Base-by-base conservation (phyloP, 73 alveolate species). In the Effrenium voratum region DNA sequence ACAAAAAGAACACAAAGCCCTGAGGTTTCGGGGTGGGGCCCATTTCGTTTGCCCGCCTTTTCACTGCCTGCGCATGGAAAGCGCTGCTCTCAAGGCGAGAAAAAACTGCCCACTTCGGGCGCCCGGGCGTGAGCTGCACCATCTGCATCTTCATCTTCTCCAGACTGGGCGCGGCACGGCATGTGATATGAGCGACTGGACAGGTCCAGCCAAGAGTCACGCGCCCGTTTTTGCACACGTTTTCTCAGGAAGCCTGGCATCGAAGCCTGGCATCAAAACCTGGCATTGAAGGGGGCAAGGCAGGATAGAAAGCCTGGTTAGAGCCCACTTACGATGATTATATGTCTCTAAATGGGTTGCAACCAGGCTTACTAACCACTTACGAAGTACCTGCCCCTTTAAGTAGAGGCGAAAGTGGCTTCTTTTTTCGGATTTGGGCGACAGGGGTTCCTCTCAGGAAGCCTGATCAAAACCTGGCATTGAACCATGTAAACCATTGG, bases 71-170 rank as follows among this genome's bases (percentile, higher is more conserved):
- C n/a, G n/a, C n/a, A n/a, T n/a, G n/a, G n/a, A 59, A 28, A 0
- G 36, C 73, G 36, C 22, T 44, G 50, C 80, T 30, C 26, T 68
- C 3, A 41, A 68, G 32, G 41, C 38, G 36, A n/a, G 80, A 68
- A 32, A 1, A 30, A 26, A 26, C 3, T 19, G 36, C 1, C 6
- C 41, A n/a, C 32, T 28, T 22, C 66, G 32, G 63, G 81, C 72
- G 46, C 5, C 50, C 95, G 32, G 32, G 66, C 97, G 97, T 90
- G 59, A 90, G 97, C 76, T 45, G 66, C 26, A 90, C 97, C 97
- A 90, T 90, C 97, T 90, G 97, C 88, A 90, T 66, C 77, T 90
- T 90, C 97, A 90, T 90, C 97, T 90, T 90, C 46, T 90, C 97
- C 88, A 90, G 30, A 90, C 97, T 90, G 76, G 66, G 97, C 81